These are phyloP conservation scores for Globisporangium apiculatum DNA, from an alignment of 352 stramenopile genomes.

Conservation along the genomic window DNA sequence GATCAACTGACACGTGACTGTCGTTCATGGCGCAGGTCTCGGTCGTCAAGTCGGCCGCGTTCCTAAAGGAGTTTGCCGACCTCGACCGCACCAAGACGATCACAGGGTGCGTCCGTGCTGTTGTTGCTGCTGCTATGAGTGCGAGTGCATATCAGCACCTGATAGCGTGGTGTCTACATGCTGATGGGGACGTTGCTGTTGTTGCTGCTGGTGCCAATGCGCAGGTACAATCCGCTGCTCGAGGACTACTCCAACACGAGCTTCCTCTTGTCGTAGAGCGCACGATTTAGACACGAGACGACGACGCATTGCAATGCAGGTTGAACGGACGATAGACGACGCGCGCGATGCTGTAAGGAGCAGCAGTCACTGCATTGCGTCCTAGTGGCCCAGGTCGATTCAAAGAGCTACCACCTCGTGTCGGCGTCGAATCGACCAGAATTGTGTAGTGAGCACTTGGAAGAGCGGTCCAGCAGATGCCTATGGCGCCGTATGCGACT, in stretches of 20 bases:
- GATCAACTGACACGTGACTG: neutral
- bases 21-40: conserved; percentile 36
- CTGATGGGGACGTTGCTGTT: neutral
- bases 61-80: conserved; percentile 78
- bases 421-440: no score
- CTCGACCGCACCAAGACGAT: conserved; percentile 77
- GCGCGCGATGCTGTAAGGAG: no score
- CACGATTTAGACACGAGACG: no score
- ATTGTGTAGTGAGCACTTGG: no score
- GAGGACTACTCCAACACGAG: conserved; percentile 89
- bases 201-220: neutral
- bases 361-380: no score
- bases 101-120: conserved; percentile 37
- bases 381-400: no score
- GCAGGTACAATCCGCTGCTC: conserved; percentile 84
- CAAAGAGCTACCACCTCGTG: no score
- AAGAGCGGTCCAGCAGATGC: no score
- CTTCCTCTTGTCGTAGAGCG: conserved; percentile 74
- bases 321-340: no score
- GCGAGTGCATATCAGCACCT: neutral
- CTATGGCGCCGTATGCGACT: no score
- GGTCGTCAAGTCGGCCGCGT: conserved; percentile 74
- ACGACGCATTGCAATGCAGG: no score
- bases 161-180: neutral
- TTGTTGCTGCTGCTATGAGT: neutral